A percentile compares a stretch with the other conserved stretches of the same genome.
These are phyloP conservation scores for Yamadazyma paraphyllophila DNA, from an alignment of 805 yeast species.

Conservation along the genomic window DNA sequence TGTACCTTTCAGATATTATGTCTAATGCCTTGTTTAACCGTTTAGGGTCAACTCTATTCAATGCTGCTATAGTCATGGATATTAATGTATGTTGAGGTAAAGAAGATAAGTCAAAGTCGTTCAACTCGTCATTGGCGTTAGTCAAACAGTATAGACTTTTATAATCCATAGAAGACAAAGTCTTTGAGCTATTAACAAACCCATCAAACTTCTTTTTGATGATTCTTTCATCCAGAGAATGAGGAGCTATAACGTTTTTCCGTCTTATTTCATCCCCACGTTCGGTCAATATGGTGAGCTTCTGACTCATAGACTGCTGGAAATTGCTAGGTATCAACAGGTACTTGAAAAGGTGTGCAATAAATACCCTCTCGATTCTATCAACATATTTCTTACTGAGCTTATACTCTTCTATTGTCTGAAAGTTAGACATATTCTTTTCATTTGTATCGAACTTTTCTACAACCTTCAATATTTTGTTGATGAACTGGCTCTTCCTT, in stretches of 20 bases:
- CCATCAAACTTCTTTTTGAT: conserved; percentile 43
- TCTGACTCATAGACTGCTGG: conserved; percentile 26
- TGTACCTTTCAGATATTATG: conserved; percentile 67
- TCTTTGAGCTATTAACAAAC: conserved; percentile 31
- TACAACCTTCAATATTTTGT: conserved; percentile 56
- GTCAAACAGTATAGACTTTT: conserved; percentile 68
- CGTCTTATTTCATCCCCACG: conserved; percentile 43
- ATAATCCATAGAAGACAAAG: conserved; percentile 40
- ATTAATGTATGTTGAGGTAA: conserved; percentile 64
- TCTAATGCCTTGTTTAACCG: conserved; percentile 64
- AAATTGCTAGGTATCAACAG: conserved; percentile 35
- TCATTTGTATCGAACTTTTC: conserved; percentile 59
- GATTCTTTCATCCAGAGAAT: conserved; percentile 29
- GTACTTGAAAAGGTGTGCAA: conserved; percentile 37
- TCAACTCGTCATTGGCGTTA: conserved; percentile 56
- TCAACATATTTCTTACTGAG: conserved; percentile 62
- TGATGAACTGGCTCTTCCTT: conserved; percentile 59
- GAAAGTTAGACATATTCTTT: conserved; percentile 52
- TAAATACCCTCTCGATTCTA: conserved; percentile 48
- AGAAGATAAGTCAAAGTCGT: conserved; percentile 66
- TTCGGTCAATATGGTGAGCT: conserved; percentile 27
- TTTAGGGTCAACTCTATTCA: conserved; percentile 51
- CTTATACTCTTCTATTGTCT: conserved; percentile 46
- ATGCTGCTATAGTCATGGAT: conserved; percentile 64
- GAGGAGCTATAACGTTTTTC: conserved; percentile 31